These are phyloP conservation scores for Corinectria fuckeliana DNA, from an alignment of 2,329 filamentous ascomycete genomes.

Conservation along the genomic window DNA sequence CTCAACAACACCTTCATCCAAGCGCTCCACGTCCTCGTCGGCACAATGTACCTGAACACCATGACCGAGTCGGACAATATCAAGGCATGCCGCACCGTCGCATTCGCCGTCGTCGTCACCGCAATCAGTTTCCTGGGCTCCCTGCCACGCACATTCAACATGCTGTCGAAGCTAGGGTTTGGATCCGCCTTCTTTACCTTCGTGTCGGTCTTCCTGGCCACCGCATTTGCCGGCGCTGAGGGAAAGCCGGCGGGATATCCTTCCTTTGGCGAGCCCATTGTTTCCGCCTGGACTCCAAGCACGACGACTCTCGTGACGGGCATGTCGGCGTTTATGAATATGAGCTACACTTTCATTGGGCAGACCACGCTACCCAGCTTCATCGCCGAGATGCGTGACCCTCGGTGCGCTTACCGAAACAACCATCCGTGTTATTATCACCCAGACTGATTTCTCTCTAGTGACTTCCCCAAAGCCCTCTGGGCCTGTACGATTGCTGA, in stretches of 20 bases:
- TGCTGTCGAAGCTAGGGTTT: conserved; percentile 79
- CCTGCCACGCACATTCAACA: conserved; percentile 83
- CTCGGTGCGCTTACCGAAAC: conserved; percentile 43
- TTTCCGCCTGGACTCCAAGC: conserved; percentile 70
- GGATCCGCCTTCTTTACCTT: conserved; percentile 88
- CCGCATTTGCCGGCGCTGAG: conserved; percentile 81
- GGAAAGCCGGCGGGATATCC: conserved; percentile 73
- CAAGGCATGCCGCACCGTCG: conserved; percentile 75
- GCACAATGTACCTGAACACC: conserved; percentile 88
- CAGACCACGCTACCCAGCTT: conserved; percentile 94
- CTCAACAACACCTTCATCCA: conserved; percentile 95
- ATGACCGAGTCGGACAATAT: conserved; percentile 73
- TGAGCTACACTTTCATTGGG: conserved; percentile 94
- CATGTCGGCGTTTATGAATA: conserved; percentile 91
- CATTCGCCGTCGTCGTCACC: conserved; percentile 76
- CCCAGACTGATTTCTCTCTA: conserved; percentile 33
- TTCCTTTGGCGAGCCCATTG: conserved; percentile 66
- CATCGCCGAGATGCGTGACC: conserved; percentile 89
- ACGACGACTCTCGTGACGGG: conserved; percentile 84
- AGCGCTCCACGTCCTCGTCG: conserved; percentile 80
- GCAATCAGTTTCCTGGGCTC: conserved; percentile 80
- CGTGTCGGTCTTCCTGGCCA: conserved; percentile 82
- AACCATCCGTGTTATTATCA: too few relatives aligned
- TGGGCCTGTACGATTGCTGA: conserved; percentile 90
- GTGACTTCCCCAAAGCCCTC: conserved; percentile 89